phyloP scores from a whole-genome alignment of 2,329 filamentous ascomycete species.

The Talaromyces sp. region DNA sequence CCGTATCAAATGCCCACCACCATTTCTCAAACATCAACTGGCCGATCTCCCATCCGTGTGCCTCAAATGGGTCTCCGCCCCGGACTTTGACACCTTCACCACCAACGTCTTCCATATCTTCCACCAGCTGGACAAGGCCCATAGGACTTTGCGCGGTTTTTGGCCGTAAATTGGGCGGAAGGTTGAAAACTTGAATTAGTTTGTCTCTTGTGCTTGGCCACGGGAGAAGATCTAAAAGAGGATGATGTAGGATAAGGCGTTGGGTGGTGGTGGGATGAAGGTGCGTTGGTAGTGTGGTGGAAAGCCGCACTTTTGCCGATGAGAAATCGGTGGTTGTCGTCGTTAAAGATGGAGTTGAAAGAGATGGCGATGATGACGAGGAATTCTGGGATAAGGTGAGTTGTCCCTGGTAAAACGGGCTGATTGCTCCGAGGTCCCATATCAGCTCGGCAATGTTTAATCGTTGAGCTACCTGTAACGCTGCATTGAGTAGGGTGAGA shows the following conservation, averaged over 20 bases:
- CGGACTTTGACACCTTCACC: slow-evolving; percentile 50
- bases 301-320: slow-evolving; percentile 3
- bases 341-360: slow-evolving; percentile 13
- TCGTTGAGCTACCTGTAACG: slow-evolving; percentile 46
- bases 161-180: slow-evolving; percentile 48
- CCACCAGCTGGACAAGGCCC: slow-evolving; percentile 49
- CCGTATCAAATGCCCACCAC: slow-evolving; percentile 57
- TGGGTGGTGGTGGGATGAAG: slow-evolving; percentile 52
- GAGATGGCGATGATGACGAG: slow-evolving; percentile 11
- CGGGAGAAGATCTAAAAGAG: slow-evolving; percentile 53
- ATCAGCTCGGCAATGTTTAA: slow-evolving; percentile 41
- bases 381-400: neutral
- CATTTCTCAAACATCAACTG: slow-evolving; percentile 55
- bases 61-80: slow-evolving; percentile 47
- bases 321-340: slow-evolving; percentile 24
- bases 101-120: slow-evolving; percentile 53
- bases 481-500: slow-evolving; percentile 39
- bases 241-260: slow-evolving; percentile 50
- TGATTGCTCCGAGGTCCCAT: slow-evolving; percentile 46
- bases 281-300: slow-evolving; percentile 40
- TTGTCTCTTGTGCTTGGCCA: slow-evolving; percentile 54
- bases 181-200: slow-evolving; percentile 48
- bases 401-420: slow-evolving; percentile 41
- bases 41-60: slow-evolving; percentile 53
- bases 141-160: slow-evolving; percentile 43